Evolutionary conservation across 768 basidiomycete species (phyloP).

Genomic region (Krasilnikovozyma curviuscula): DNA sequence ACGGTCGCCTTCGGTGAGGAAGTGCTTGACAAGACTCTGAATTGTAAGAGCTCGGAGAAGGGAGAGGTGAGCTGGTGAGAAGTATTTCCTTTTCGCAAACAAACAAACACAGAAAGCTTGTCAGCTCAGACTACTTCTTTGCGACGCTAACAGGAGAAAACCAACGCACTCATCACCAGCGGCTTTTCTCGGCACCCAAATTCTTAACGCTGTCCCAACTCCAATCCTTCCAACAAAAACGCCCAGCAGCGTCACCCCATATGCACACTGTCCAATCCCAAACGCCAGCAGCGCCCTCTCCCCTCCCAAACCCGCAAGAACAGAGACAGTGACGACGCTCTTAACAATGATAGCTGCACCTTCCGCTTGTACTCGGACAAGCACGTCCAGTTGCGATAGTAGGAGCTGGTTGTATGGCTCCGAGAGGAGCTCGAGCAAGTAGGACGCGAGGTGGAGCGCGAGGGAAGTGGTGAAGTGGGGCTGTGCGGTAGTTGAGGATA

Average conservation of each 20-base stretch:
- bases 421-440: slow-evolving; percentile 53
- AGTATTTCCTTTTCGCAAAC: slow-evolving; percentile 12
- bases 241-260: slow-evolving; percentile 40
- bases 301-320: slow-evolving; percentile 34
- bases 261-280: slow-evolving; percentile 62
- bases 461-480: slow-evolving; percentile 46
- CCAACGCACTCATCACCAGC: neutral
- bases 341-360: slow-evolving; percentile 59
- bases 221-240: slow-evolving; percentile 35
- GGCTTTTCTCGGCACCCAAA: slow-evolving; percentile 2
- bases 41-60: slow-evolving; percentile 67
- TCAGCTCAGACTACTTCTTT: neutral
- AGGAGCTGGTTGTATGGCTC: slow-evolving; percentile 64
- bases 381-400: slow-evolving; percentile 39
- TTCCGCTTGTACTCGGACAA: slow-evolving; percentile 63
- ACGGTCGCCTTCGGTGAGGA: slow-evolving; percentile 89
- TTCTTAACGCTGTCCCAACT: slow-evolving; percentile 1
- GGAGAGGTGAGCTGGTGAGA: slow-evolving; percentile 34
- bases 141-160: no score
- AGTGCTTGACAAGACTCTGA: slow-evolving; percentile 80
- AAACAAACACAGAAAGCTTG: neutral
- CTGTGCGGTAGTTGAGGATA: slow-evolving; percentile 39
- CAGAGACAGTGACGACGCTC: slow-evolving; percentile 48
- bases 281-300: slow-evolving; percentile 57
- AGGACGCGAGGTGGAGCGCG: slow-evolving; percentile 49